A percentile compares a stretch with the other conserved stretches of the same genome.
phyloP scores from a whole-genome alignment of 1,284 basidiomycete genomes.

The Inonotus hispidus region DNA sequence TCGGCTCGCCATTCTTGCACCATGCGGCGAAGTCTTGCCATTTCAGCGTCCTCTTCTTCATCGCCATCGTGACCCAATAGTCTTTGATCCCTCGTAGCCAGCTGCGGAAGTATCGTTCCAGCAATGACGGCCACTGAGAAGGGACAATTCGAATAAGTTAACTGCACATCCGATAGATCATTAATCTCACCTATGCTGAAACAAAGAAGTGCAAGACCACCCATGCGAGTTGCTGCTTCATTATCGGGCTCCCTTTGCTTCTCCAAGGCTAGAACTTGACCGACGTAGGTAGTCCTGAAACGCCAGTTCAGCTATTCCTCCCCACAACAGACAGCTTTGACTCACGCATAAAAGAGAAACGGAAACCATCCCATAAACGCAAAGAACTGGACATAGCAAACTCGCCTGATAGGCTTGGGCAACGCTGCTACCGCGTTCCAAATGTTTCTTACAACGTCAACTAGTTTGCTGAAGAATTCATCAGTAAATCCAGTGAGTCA shows the following conservation, averaged over 20 bases:
- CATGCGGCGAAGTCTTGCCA: conserved; percentile 57
- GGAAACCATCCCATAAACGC: conserved; percentile 97
- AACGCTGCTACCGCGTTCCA: conserved; percentile 66
- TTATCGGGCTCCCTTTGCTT: conserved; percentile 64
- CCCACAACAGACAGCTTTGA: conserved; percentile 11
- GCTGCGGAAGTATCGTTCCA: conserved; percentile 77
- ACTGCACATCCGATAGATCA: conserved; percentile 1
- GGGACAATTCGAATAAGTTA: conserved; percentile 3
- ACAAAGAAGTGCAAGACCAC: conserved; percentile 85
- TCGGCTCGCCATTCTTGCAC: conserved; percentile 83
- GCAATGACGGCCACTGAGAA: conserved; percentile 74
- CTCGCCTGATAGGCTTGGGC: conserved; percentile 78
- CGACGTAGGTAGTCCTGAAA: conserved; percentile 80
- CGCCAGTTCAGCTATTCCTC: conserved; percentile 3
- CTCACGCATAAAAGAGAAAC: conserved; percentile 87
- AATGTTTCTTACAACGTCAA: conserved; percentile 74
- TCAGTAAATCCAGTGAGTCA: background rate
- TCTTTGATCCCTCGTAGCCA: conserved; percentile 74
- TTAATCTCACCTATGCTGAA: conserved; percentile 73
- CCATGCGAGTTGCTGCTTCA: conserved; percentile 79
- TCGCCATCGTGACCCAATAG: conserved; percentile 67
- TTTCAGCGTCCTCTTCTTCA: conserved; percentile 68
- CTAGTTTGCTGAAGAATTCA: conserved; percentile 37
- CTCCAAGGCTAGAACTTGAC: conserved; percentile 85
- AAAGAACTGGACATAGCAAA: conserved; percentile 88